These are phyloP conservation scores for Aegilops speltoides DNA, from an alignment of 176 grass and related monocot genomes.

Conservation along the genomic window DNA sequence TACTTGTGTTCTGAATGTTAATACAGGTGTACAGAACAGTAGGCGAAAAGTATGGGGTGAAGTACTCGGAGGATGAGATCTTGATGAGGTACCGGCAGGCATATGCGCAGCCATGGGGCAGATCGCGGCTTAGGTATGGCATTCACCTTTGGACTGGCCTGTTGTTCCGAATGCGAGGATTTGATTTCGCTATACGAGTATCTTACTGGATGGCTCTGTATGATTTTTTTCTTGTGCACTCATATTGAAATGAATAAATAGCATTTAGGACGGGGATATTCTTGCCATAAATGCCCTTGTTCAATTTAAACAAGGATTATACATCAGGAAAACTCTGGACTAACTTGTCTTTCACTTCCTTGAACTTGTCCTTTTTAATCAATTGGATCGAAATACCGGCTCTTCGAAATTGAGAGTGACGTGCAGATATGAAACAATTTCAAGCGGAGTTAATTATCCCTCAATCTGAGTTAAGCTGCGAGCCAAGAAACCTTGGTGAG, in stretches of 20 bases:
- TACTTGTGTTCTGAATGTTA: conserved; percentile 18
- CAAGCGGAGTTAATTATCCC: neutral
- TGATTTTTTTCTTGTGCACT: neutral
- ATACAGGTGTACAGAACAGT: conserved; percentile 76
- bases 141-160: neutral
- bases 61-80: conserved; percentile 88
- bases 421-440: neutral
- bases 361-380: neutral
- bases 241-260: neutral
- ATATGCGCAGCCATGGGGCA: conserved; percentile 83
- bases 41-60: conserved; percentile 89
- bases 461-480: neutral
- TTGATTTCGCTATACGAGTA: neutral
- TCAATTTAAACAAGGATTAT: neutral
- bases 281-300: conserved; percentile 5
- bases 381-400: neutral
- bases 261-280: conserved; percentile 23
- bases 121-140: conserved; percentile 77
- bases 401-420: neutral
- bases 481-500: neutral
- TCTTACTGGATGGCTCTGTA: neutral
- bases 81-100: conserved; percentile 66
- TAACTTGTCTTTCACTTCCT: neutral
- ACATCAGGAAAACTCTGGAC: neutral
- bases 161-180: neutral